These are phyloP conservation scores for Beverwykella pulmonaria DNA, from an alignment of 495 filamentous ascomycete genomes.

Conservation along the genomic window DNA sequence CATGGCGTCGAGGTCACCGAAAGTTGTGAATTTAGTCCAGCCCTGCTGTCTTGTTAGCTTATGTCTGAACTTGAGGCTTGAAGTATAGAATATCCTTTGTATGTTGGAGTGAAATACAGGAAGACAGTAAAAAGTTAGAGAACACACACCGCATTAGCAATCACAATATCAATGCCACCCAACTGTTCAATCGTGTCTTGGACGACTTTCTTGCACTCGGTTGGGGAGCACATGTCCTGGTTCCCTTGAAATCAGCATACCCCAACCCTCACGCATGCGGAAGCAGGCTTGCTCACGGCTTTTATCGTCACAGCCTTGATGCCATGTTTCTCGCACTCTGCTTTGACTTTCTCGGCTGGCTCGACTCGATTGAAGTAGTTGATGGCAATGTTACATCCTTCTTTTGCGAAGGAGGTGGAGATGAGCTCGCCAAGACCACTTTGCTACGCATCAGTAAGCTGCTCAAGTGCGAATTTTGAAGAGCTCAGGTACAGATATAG, in stretches of 20 bases:
- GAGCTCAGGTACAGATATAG: too few species aligned
- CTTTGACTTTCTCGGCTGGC: slow-evolving; percentile 58
- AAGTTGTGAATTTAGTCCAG: slow-evolving; percentile 67
- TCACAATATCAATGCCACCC: slow-evolving; percentile 69
- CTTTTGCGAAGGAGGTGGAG: slow-evolving; percentile 64
- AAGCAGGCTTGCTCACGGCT: slow-evolving; percentile 55
- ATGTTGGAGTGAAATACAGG: not conserved
- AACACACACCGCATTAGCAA: slow-evolving; percentile 68
- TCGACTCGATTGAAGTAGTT: slow-evolving; percentile 64
- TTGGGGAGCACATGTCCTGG: slow-evolving; percentile 62
- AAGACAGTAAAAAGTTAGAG: not conserved
- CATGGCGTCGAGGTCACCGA: slow-evolving; percentile 65
- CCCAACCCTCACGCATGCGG: too few species aligned
- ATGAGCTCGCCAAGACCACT: slow-evolving; percentile 69
- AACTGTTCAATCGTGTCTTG: slow-evolving; percentile 59
- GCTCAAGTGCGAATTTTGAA: not conserved
- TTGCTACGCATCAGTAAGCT: not conserved
- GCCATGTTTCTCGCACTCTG: slow-evolving; percentile 55
- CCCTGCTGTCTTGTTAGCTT: slow-evolving; percentile 50
- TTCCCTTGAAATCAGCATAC: not conserved
- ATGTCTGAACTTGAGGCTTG: not conserved
- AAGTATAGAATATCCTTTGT: not conserved
- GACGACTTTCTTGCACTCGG: slow-evolving; percentile 58
- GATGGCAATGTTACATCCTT: slow-evolving; percentile 69
- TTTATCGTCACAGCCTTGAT: slow-evolving; percentile 62